Evolutionary conservation across 129 eudicot genomes (phyloP).

Genomic region (Erigeron canadensis): DNA sequence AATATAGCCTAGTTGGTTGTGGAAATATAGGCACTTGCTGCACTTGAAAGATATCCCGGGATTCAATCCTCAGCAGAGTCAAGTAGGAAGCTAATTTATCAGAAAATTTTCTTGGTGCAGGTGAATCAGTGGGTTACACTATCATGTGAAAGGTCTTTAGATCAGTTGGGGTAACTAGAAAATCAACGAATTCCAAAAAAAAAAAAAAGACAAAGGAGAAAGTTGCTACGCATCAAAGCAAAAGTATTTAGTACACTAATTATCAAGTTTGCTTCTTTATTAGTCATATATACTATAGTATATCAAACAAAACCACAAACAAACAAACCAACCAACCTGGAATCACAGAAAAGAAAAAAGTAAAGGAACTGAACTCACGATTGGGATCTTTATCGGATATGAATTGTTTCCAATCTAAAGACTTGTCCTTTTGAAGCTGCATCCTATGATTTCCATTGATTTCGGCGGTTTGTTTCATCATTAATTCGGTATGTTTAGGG

Average conservation of each 20-base stretch:
- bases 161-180: no score
- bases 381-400: conserved; percentile 58
- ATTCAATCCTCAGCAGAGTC: no score
- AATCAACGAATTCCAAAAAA: background rate
- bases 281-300: background rate
- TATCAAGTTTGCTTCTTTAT: conserved; percentile 24
- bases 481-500: conserved; percentile 26
- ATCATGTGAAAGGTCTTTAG: no score
- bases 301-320: conserved; percentile 10
- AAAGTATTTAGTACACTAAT: conserved; percentile 4
- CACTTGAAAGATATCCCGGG: no score
- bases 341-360: background rate
- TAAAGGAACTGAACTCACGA: conserved; percentile 38
- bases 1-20: no score
- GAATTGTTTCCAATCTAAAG: conserved; percentile 70
- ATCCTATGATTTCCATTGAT: conserved; percentile 52
- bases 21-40: no score
- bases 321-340: background rate
- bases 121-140: no score
- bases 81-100: no score
- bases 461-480: conserved; percentile 26
- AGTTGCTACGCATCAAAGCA: background rate
- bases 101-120: no score
- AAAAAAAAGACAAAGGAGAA: background rate
- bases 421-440: conserved; percentile 48